phyloP scores from a whole-genome alignment of 2,329 filamentous ascomycete species.

The Fusarium tuaranense region DNA sequence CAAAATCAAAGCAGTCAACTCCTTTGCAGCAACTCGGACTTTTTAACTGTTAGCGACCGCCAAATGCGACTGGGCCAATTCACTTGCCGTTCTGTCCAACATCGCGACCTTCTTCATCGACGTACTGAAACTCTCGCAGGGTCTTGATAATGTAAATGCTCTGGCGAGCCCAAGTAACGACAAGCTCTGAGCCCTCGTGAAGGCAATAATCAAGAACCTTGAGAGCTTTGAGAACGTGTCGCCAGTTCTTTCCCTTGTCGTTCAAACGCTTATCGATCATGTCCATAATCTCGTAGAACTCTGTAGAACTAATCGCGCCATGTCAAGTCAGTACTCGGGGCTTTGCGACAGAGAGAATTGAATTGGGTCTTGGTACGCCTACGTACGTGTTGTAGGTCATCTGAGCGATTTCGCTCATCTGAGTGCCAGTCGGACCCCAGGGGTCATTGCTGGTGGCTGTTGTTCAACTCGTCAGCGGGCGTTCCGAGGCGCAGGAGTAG shows the following conservation, averaged over 20 bases:
- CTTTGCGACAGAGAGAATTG: neutral
- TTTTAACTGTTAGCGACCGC: constrained; percentile 30
- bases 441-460: constrained; percentile 97
- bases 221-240: constrained; percentile 95
- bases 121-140: constrained; percentile 93
- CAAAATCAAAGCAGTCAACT: constrained; percentile 89
- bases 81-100: constrained; percentile 93
- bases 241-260: constrained; percentile 99
- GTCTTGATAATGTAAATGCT: constrained; percentile 99
- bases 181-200: constrained; percentile 95
- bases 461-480: constrained; percentile 35
- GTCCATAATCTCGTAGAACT: constrained; percentile 99
- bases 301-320: constrained; percentile 75
- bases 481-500: neutral
- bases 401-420: constrained; percentile 98
- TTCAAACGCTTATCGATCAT: constrained; percentile 99
- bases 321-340: constrained; percentile 32
- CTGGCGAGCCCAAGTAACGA: constrained; percentile 97
- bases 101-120: constrained; percentile 94
- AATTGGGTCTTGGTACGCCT: neutral
- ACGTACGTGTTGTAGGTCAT: constrained; percentile 97
- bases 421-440: constrained; percentile 97
- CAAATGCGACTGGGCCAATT: neutral
- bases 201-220: constrained; percentile 98
- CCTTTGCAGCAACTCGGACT: constrained; percentile 97